Conservation (phyloP, 2,329 filamentous ascomycete species). For the Tolypocladium pustulatum region DNA sequence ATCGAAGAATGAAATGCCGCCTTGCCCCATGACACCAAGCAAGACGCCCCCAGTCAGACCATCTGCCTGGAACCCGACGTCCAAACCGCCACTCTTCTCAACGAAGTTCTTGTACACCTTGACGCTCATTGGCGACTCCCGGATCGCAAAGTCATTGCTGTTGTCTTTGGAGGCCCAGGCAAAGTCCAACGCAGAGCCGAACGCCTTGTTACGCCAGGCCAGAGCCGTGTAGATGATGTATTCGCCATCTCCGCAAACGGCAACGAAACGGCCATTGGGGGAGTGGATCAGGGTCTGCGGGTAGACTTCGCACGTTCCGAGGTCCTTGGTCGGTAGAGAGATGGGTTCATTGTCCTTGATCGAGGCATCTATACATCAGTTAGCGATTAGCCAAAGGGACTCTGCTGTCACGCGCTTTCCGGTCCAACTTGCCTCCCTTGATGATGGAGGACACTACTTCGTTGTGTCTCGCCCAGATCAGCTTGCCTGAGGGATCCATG, state of each 20-base stretch:
- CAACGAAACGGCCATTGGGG: constrained; percentile 83
- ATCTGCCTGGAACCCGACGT: constrained; percentile 92
- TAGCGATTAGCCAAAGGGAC: constrained; percentile 12
- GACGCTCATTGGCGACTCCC: constrained; percentile 86
- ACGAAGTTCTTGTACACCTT: constrained; percentile 98
- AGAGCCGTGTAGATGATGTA: constrained; percentile 98
- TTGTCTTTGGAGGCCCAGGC: constrained; percentile 96
- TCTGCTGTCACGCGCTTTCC: background rate
- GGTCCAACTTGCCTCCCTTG: constrained; percentile 54
- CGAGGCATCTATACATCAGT: constrained; percentile 47
- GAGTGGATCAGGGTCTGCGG: constrained; percentile 91
- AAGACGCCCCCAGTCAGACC: constrained; percentile 81
- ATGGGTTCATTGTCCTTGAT: constrained; percentile 87
- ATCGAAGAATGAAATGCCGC: constrained; percentile 91
- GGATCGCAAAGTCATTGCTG: constrained; percentile 96
- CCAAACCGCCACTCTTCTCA: constrained; percentile 77
- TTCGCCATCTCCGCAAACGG: constrained; percentile 82
- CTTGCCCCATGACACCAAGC: constrained; percentile 88
- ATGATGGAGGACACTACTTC: constrained; percentile 93
- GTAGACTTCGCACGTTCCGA: constrained; percentile 94
- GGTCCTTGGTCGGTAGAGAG: constrained; percentile 79
- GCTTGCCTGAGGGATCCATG: constrained; percentile 92
- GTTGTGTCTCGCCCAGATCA: constrained; percentile 92
- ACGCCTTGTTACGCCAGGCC: constrained; percentile 94
- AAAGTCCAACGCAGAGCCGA: constrained; percentile 91